Conservation (phyloP, 768 basidiomycete genomes). For the Psilocybe sp. region DNA sequence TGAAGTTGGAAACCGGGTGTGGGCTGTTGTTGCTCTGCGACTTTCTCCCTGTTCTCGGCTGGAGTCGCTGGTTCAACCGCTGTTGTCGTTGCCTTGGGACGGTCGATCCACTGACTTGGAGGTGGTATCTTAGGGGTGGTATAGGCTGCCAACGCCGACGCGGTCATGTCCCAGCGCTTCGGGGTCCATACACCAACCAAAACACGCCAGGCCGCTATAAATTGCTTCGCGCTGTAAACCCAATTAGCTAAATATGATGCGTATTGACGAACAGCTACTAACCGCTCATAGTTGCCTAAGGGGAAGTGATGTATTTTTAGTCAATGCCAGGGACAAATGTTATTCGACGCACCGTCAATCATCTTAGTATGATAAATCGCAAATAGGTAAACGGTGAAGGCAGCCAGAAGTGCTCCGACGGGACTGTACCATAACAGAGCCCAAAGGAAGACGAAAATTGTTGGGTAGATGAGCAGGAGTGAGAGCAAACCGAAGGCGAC, state of each 20-base stretch:
- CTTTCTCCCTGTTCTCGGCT: conserved; percentile 10
- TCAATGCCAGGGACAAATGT: conserved; percentile 3
- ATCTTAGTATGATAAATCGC: conserved; percentile 83
- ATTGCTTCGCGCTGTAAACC: conserved; percentile 69
- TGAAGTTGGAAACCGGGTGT: conserved; percentile 22
- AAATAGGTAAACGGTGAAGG: conserved; percentile 67
- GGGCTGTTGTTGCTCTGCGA: conserved; percentile 13
- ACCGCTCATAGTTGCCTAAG: conserved; percentile 79
- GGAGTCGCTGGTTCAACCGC: conserved; percentile 16
- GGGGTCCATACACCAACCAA: conserved; percentile 94
- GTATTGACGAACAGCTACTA: conserved; percentile 18
- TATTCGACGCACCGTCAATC: conserved; percentile 69
- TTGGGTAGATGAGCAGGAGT: conserved; percentile 71
- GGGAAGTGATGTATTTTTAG: conserved; percentile 14
- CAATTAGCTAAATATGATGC: neutral
- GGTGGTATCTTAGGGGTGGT: conserved; percentile 64
- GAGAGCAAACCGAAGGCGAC: conserved; percentile 83
- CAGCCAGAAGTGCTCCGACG: conserved; percentile 71
- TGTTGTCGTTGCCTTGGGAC: conserved; percentile 28
- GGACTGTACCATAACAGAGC: conserved; percentile 75
- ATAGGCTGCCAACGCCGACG: conserved; percentile 71
- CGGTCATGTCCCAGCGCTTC: conserved; percentile 74
- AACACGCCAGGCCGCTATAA: conserved; percentile 94
- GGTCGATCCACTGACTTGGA: conserved; percentile 70
- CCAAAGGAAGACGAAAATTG: conserved; percentile 87